Base-by-base conservation (phyloP, 805 yeast genomes). In the Alloascoidea africana region DNA sequence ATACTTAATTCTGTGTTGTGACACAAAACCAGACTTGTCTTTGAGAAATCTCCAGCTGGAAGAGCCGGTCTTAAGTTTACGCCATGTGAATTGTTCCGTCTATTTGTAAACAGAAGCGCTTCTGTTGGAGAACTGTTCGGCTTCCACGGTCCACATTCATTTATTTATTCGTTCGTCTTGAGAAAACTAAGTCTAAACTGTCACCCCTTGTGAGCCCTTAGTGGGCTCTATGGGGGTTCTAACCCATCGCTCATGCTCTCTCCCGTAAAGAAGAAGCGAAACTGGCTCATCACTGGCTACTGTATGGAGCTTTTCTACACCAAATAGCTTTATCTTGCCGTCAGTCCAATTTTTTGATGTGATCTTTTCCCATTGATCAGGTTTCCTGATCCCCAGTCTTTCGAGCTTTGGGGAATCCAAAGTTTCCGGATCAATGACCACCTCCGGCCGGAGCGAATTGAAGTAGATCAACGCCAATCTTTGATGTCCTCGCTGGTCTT, bases 301-400 rank as follows among this genome's bases (percentile, higher is more conserved):
- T 39, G 52, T 55, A 36, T 62, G 59, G 34, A 60, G 58, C 35
- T 55, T 54, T 15, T 51, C 50, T 41, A 54, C 56, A 15, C 70
- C 70, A 46, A 66, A 66, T 15, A 65, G 53, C 33, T 63, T 49
- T 2, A 66, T 67, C 43, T 67, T 67, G 36, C 61, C 69, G 16
- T 60, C 60, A 38, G 63, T 59, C 72, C 71, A 66, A 13, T 62
- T 50, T 4, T 49, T 52, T 43, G 59, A 61, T 8, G 58, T 56
- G 36, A 65, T 54, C 33, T 54, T 50, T 16, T 59, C 60, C 63
- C 64, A 60, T 16, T 46, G 50, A 17, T 50, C 46, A 2, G 52
- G 54, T 33, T 49, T 54, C 27, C 38, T 42, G 34, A 48, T 46
- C 0, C 65, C 66, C 30, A 63, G 44, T 4, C 54, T 39, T 8